Base-by-base conservation (phyloP, 345 rosid genomes). In the Acer yangbiense region DNA sequence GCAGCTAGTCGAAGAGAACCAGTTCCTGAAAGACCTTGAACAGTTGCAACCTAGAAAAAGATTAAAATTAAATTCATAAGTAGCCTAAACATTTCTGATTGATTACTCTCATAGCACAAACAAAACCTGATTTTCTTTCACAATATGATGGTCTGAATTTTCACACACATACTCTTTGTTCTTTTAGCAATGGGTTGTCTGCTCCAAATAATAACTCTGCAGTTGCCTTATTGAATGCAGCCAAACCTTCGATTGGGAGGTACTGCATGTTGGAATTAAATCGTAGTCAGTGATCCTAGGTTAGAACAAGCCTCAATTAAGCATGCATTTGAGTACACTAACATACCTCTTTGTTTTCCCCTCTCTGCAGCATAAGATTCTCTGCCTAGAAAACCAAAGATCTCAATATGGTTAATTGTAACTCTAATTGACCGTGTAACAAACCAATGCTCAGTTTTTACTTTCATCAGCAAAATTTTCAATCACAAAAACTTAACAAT, bases 181-280 rank as follows among this genome's bases (percentile, higher is more conserved):
- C 83, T 83, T 90, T 87, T 63, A 92, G 85, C 81, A 91, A 89
- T 50, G 90, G 84, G 80, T 87, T 93, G 74, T 88, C 95, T 55
- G 93, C 92, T 79, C 99, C 97, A 79, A 96, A 82, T 43, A 96
- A 82, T 82, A 96, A 84, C 83, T 94, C 98, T 6, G 97, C 99
- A 54, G 99, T 96, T 72, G 81, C 97, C 84, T 91, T 94, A 73
- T 94, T 96, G 84, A 96, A 96, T 71, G 94, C 89, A 4, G 91
- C 97, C 88, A 96, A 78, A n/a, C 99, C 99, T 84, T 96, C 98
- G n/a, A 96, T 96, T 18, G 99, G 92, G 5, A 96, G 97, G 85
- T 96, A 96, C 99, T 96, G 85, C 81, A 89, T n/a, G 69, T 73
- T 20, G 62, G 23, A 77, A 78, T 69, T 23, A 78, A 79, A 68